These are phyloP conservation scores for Metarhizium album DNA, from an alignment of 2,329 filamentous ascomycete species.

Conservation along the genomic window DNA sequence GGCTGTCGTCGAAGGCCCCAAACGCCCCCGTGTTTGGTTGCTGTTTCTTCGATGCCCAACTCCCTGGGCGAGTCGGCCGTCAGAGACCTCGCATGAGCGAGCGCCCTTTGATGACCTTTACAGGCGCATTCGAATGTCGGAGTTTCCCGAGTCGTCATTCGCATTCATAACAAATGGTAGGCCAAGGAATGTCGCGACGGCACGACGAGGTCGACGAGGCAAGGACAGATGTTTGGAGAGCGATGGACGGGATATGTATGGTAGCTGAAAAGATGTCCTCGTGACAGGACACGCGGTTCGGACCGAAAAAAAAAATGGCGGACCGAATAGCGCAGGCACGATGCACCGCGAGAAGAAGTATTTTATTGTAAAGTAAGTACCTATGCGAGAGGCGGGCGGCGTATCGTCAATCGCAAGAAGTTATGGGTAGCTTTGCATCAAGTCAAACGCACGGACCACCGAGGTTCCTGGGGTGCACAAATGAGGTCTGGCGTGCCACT, in stretches of 20 bases:
- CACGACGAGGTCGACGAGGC: neutral
- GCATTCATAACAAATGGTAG: slow-evolving; percentile 1
- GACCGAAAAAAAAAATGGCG: neutral
- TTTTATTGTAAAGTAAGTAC: too few relatives aligned
- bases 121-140: slow-evolving; percentile 1
- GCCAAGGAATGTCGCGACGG: neutral
- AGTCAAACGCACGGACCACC: neutral
- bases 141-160: neutral
- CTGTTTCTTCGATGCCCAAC: neutral
- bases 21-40: neutral
- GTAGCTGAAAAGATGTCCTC: neutral
- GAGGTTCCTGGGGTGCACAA: neutral
- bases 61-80: slow-evolving; percentile 1
- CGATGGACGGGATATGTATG: neutral
- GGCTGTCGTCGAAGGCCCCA: neutral
- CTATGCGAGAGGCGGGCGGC: neutral
- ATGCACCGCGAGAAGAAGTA: neutral
- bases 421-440: neutral
- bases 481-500: neutral
- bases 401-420: neutral
- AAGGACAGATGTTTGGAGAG: neutral
- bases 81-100: slow-evolving; percentile 5
- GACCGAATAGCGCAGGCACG: neutral
- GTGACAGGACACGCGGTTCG: neutral
- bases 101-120: slow-evolving; percentile 1